Base-by-base conservation (phyloP, 768 basidiomycete species). In the Polyporus arcularius region DNA sequence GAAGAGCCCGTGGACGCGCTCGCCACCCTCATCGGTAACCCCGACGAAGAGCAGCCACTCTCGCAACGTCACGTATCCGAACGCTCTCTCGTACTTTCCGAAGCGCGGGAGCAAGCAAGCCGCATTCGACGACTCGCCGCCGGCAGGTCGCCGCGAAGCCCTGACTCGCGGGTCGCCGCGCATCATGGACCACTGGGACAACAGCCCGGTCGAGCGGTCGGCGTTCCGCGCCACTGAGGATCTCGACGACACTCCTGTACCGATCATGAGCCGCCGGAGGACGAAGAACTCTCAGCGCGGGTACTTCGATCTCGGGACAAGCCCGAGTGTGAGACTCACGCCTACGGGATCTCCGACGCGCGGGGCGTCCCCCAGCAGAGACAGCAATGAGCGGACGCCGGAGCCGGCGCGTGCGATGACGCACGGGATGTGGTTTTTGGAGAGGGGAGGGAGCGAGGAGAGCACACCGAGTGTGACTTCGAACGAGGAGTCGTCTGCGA, bases 201-300 rank as follows among this genome's bases (percentile, higher is more conserved):
- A 59, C 7, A 49, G 38, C 57, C 64, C 30, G 39, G 50, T 21
- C 48, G 31, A 12, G 31, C 53, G 11, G 42, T 52, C 45, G 7
- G 9, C 60, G 10, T 45, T 62, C 39, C 61, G 55, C 55, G 53
- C 53, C 4, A 42, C 45, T 50, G 54, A 51, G 26, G 67, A 64
- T 26, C 46, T 62, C n/a, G 69, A 67, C 28, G 68, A 70, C 51
- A 65, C 65, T 15, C 69, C 70, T 4, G 53, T 65, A n/a, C 64
- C 67, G 32, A 41, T 57, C 21, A 39, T 59, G 59, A 48, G 28
- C 18, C 60, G 58, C 9, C 57, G 61, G 39, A 65, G 62, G 46
- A 66, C 64, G 45, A 72, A 86, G 55, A 80, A 86, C 63, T 88
- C 88, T 69, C 79, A 79, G 59, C 79, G 86, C 9, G 83, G 86